phyloP scores from a whole-genome alignment of 2,329 filamentous ascomycete genomes.

The Rhynchosporium graminicola region DNA sequence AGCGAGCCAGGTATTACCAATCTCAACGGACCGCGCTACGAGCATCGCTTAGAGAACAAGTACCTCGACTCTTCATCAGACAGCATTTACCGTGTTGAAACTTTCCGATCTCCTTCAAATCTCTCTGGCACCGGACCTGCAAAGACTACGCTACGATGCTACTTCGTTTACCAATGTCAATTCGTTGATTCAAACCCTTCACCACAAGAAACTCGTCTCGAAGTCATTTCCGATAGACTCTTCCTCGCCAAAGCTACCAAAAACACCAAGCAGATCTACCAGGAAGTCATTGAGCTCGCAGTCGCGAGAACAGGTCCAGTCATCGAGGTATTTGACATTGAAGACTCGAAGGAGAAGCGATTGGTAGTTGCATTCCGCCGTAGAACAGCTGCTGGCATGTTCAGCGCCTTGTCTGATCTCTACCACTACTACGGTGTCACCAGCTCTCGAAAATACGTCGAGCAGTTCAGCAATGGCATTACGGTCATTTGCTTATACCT shows the following conservation, averaged over 20 bases:
- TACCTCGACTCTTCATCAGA: constrained; percentile 80
- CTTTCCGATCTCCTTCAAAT: constrained; percentile 86
- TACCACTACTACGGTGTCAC: constrained; percentile 99
- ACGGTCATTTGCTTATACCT: constrained; percentile 97
- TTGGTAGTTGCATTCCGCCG: constrained; percentile 94
- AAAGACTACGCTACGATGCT: constrained; percentile 87
- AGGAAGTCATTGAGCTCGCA: constrained; percentile 85
- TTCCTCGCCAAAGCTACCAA: constrained; percentile 94
- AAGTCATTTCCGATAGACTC: constrained; percentile 87
- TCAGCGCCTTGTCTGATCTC: constrained; percentile 91
- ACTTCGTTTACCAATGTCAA: constrained; percentile 97
- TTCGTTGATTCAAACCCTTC: constrained; percentile 77
- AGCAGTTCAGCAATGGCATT: constrained; percentile 98
- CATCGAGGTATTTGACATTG: constrained; percentile 97
- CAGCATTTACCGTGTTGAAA: constrained; percentile 87
- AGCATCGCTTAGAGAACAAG: constrained; percentile 90
- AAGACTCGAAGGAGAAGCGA: constrained; percentile 87
- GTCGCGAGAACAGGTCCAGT: constrained; percentile 87
- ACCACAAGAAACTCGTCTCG: constrained; percentile 81
- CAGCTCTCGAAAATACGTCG: constrained; percentile 93
- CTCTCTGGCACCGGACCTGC: constrained; percentile 66
- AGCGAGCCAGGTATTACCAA: constrained; percentile 83
- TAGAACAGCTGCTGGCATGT: constrained; percentile 86
- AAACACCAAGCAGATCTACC: constrained; percentile 95
- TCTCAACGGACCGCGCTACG: constrained; percentile 81